Conservation (phyloP, 306 rosid genomes). For the Alnus rubra region DNA sequence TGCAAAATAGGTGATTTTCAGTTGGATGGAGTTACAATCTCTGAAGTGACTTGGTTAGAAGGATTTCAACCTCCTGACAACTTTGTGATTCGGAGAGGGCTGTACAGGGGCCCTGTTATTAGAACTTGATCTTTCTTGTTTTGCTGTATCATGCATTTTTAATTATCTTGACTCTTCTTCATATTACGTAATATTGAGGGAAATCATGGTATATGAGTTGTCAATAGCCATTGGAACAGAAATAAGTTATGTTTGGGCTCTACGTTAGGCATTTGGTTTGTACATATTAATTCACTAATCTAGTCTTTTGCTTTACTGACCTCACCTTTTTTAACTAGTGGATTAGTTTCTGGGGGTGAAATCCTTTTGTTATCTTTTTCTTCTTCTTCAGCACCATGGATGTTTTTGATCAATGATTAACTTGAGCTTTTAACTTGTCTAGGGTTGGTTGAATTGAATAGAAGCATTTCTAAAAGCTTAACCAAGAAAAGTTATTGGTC, state of each 20-base stretch:
- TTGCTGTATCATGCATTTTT: conserved; percentile 34
- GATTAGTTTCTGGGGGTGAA: conserved; percentile 30
- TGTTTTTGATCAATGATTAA: too few relatives aligned
- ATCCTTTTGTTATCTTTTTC: neutral
- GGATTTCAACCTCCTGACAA: conserved; percentile 83
- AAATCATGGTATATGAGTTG: conserved; percentile 40
- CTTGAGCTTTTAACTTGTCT: too few relatives aligned
- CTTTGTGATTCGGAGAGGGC: conserved; percentile 88
- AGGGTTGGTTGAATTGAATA: too few relatives aligned
- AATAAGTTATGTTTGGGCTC: conserved; percentile 50
- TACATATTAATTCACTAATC: conserved; percentile 46
- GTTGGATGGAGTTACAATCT: conserved; percentile 52
- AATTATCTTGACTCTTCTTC: conserved; percentile 32
- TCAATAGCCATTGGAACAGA: conserved; percentile 42
- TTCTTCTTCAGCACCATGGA: too few relatives aligned
- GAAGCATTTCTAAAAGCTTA: too few relatives aligned
- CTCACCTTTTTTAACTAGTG: conserved; percentile 33
- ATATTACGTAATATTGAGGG: conserved; percentile 49
- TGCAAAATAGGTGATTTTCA: conserved; percentile 47
- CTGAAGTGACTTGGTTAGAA: conserved; percentile 80
- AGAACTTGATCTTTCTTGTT: conserved; percentile 56
- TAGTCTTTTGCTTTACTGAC: conserved; percentile 35
- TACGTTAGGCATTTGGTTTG: conserved; percentile 59
- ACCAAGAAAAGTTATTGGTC: too few relatives aligned
- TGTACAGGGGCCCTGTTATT: conserved; percentile 90